Percentiles rank a stretch among this genome's conserved stretches.
Conservation (phyloP, 225 moss, liverwort and hornwort genomes). For the Pleurozium schreberi region DNA sequence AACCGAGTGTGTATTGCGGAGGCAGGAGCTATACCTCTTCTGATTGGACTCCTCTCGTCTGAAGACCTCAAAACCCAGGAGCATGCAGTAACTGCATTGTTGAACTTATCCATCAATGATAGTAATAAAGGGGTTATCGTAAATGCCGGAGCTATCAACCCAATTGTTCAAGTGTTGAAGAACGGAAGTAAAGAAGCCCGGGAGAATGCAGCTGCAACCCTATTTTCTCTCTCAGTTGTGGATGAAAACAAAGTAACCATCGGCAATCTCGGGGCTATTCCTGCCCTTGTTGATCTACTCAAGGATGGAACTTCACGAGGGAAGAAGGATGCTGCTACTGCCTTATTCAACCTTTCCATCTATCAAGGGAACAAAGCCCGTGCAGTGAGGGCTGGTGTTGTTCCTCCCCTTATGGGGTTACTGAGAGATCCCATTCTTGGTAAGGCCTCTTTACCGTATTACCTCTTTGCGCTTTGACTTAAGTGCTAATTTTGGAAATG, state of each 20-base stretch:
- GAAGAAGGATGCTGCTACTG: conserved; percentile 32
- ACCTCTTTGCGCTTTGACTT: too few relatives aligned
- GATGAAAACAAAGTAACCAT: conserved; percentile 58
- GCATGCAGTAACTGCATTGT: conserved; percentile 58
- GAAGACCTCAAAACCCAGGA: conserved; percentile 1
- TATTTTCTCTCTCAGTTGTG: conserved; percentile 51
- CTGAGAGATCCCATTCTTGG: too few relatives aligned
- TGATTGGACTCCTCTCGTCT: too few relatives aligned
- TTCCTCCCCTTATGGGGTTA: too few relatives aligned
- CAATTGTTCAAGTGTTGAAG: conserved; percentile 60
- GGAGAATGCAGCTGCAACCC: conserved; percentile 56
- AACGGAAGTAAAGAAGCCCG: conserved; percentile 54
- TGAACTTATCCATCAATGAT: conserved; percentile 58
- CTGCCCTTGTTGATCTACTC: conserved; percentile 47
- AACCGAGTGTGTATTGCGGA: too few relatives aligned
- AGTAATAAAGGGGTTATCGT: conserved; percentile 55
- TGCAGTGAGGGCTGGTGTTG: too few relatives aligned
- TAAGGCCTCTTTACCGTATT: too few relatives aligned
- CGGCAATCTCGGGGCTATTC: conserved; percentile 51
- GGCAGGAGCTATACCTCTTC: too few relatives aligned
- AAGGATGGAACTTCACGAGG: conserved; percentile 46
- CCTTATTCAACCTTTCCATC: too few relatives aligned
- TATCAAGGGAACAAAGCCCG: too few relatives aligned
- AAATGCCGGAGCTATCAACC: conserved; percentile 45
- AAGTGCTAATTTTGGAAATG: too few relatives aligned